Conservation (phyloP, 805 yeast species). For the Metschnikowia borealis region DNA sequence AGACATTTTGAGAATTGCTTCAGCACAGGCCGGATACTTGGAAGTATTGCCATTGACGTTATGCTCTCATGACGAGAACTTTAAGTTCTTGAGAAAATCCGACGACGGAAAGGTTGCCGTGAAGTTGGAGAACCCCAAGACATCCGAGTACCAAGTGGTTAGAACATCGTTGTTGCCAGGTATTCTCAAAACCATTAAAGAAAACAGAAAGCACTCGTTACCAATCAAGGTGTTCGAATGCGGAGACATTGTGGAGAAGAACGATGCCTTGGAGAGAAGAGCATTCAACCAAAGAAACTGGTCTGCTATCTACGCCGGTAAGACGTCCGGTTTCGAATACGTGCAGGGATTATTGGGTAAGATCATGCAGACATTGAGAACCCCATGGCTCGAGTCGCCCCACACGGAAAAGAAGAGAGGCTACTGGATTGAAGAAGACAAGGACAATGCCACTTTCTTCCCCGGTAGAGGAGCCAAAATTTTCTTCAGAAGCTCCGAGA, state of each 20-base stretch:
- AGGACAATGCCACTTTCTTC: conserved; percentile 70
- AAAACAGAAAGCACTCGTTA: conserved; percentile 90
- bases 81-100: conserved; percentile 68
- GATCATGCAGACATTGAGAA: conserved; percentile 92
- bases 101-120: conserved; percentile 83
- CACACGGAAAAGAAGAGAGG: conserved; percentile 58
- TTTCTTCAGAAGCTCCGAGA: conserved; percentile 63
- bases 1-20: conserved; percentile 85
- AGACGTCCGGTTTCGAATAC: conserved; percentile 89
- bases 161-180: conserved; percentile 95
- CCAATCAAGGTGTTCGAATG: conserved; percentile 94
- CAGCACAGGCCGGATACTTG: conserved; percentile 92
- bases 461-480: conserved; percentile 97
- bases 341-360: conserved; percentile 94
- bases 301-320: conserved; percentile 92
- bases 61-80: conserved; percentile 96
- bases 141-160: conserved; percentile 94
- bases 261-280: conserved; percentile 74
- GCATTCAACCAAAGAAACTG: conserved; percentile 92
- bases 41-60: conserved; percentile 95
- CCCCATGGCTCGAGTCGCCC: conserved; percentile 69
- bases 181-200: conserved; percentile 87
- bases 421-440: conserved; percentile 77
- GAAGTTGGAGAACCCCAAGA: conserved; percentile 92
- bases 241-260: conserved; percentile 91